Conservation (phyloP, 2,329 filamentous ascomycete species). For the Moelleriella libera region DNA sequence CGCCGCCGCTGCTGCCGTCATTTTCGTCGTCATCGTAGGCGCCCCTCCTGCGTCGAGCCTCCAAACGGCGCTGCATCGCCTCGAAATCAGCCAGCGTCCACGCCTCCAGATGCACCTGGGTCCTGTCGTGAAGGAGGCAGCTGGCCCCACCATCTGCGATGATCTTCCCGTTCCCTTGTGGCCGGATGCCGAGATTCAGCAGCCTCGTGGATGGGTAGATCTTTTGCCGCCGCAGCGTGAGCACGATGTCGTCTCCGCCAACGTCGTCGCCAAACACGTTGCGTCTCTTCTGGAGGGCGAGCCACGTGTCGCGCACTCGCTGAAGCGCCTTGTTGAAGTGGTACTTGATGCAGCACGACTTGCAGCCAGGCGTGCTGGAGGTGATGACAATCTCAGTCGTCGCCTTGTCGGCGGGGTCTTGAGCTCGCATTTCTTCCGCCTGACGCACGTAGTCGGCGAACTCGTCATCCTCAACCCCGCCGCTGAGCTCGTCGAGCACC, state of each 20-base stretch:
- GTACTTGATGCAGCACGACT: conserved; percentile 42
- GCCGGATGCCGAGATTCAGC: conserved; percentile 47
- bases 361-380: conserved; percentile 48
- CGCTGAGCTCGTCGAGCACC: conserved; percentile 7
- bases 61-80: conserved; percentile 26
- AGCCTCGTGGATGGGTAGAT: conserved; percentile 68
- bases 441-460: conserved; percentile 29
- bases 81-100: conserved; percentile 54
- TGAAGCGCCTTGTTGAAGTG: conserved; percentile 54
- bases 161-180: conserved; percentile 25
- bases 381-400: conserved; percentile 31
- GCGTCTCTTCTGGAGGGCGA: conserved; percentile 39
- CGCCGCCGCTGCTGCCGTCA: conserved; percentile 21
- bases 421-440: conserved; percentile 10
- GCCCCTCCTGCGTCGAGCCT: conserved; percentile 23
- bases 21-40: conserved; percentile 24
- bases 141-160: conserved; percentile 22
- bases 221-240: conserved; percentile 64
- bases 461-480: conserved; percentile 23
- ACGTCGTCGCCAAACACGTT: conserved; percentile 20
- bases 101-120: conserved; percentile 59
- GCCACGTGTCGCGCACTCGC: conserved; percentile 57
- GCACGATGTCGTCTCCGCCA: conserved; percentile 43
- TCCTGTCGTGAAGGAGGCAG: conserved; percentile 33
- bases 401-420: conserved; percentile 9